Percentiles rank a stretch among this genome's conserved stretches.
Conservation (phyloP, 108 stramenopile genomes). For the Nannochloropsis oceanica region DNA sequence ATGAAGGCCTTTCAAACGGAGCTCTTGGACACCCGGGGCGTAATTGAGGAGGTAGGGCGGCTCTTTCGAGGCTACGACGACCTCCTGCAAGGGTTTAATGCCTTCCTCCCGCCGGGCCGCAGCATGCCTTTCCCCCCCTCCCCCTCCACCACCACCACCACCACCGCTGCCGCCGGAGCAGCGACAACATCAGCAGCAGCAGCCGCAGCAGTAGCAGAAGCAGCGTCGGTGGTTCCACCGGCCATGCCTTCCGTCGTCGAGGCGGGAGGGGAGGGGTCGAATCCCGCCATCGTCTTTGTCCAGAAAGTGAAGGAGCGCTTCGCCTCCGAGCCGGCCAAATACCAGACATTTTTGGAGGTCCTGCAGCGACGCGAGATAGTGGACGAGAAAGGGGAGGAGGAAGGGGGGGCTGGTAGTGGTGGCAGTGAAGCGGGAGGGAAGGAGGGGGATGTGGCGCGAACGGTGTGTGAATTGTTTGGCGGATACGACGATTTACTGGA, state of each 20-base stretch:
- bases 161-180: background rate
- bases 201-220: too few relatives aligned
- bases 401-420: too few relatives aligned
- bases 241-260: background rate
- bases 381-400: too few relatives aligned
- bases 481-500: background rate
- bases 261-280: background rate
- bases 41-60: background rate
- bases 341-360: background rate
- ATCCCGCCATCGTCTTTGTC: background rate
- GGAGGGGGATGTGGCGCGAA: background rate
- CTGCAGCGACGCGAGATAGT: background rate
- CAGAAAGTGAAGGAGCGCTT: background rate
- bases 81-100: background rate
- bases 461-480: background rate
- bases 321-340: background rate
- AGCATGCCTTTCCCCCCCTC: background rate
- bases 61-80: background rate
- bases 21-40: background rate
- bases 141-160: background rate
- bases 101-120: background rate
- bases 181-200: too few relatives aligned
- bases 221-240: too few relatives aligned
- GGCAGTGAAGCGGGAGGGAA: background rate
- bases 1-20: background rate